These are phyloP conservation scores for Glycine soja DNA, from an alignment of 306 rosid genomes.

Conservation along the genomic window DNA sequence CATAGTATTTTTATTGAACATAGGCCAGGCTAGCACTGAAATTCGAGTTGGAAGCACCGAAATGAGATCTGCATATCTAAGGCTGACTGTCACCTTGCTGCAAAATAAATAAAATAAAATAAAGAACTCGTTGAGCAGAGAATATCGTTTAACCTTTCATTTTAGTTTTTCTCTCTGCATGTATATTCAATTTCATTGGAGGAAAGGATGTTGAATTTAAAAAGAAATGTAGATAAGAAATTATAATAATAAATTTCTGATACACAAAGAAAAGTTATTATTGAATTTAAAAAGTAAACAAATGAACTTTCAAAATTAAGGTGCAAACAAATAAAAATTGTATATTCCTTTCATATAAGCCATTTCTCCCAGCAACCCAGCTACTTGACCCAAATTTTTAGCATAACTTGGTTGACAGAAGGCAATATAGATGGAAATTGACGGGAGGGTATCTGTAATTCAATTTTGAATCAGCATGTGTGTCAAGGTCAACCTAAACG, in stretches of 20 bases:
- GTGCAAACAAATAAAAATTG: constrained; percentile 30
- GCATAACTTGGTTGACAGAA: not conserved
- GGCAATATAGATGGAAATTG: not conserved
- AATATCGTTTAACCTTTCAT: constrained; percentile 11
- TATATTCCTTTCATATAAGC: constrained; percentile 9
- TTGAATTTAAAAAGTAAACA: constrained; percentile 5
- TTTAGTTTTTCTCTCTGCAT: not conserved
- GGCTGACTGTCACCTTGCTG: constrained; percentile 91
- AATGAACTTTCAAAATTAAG: constrained; percentile 22
- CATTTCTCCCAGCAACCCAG: constrained; percentile 7
- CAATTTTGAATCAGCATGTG: not conserved
- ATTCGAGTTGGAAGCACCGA: constrained; percentile 75
- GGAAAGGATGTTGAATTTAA: not conserved
- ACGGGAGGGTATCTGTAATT: not conserved
- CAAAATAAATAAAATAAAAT: constrained; percentile 36
- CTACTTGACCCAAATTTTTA: constrained; percentile 28
- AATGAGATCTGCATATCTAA: constrained; percentile 81
- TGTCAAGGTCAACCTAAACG: constrained; percentile 3
- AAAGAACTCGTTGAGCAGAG: constrained; percentile 41
- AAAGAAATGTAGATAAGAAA: not conserved
- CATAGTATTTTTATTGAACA: constrained; percentile 56
- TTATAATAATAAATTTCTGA: not conserved
- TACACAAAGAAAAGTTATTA: not conserved
- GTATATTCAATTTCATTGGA: constrained; percentile 7
- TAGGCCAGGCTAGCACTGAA: constrained; percentile 83